Evolutionary conservation across 345 rosid genomes (phyloP).

Genomic region (Streptanthus diversifolius): DNA sequence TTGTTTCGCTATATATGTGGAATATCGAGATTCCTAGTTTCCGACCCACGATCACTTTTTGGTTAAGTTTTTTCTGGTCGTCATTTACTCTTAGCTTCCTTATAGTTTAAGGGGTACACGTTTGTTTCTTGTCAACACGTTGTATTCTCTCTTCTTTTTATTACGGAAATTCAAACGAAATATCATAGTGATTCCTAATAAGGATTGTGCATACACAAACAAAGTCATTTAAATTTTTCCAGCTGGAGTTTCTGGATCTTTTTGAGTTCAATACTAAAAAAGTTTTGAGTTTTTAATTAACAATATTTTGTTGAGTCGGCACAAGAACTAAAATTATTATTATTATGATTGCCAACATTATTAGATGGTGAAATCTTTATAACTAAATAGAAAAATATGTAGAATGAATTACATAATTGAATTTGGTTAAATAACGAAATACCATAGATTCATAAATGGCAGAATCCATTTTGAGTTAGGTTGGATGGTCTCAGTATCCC

Average conservation of each 20-base stretch:
- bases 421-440: too few species aligned
- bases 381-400: too few species aligned
- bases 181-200: neutral
- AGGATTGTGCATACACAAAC: neutral
- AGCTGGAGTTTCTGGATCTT: neutral
- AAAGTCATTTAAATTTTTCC: neutral
- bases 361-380: too few species aligned
- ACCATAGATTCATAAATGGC: too few species aligned
- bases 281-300: too few species aligned
- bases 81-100: neutral
- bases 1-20: neutral
- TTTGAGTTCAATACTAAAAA: too few species aligned
- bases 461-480: too few species aligned
- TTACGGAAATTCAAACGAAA: neutral
- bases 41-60: neutral
- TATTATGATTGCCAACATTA: too few species aligned
- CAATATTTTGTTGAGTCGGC: too few species aligned
- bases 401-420: too few species aligned
- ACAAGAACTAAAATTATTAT: too few species aligned
- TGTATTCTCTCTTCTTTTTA: neutral
- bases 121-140: slow-evolving; percentile 1
- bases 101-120: neutral
- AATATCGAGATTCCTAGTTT: slow-evolving; percentile 5
- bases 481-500: too few species aligned
- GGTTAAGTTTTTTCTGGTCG: neutral